phyloP scores from a whole-genome alignment of 805 yeast species.

The Sugiyamaella lignohabitans region DNA sequence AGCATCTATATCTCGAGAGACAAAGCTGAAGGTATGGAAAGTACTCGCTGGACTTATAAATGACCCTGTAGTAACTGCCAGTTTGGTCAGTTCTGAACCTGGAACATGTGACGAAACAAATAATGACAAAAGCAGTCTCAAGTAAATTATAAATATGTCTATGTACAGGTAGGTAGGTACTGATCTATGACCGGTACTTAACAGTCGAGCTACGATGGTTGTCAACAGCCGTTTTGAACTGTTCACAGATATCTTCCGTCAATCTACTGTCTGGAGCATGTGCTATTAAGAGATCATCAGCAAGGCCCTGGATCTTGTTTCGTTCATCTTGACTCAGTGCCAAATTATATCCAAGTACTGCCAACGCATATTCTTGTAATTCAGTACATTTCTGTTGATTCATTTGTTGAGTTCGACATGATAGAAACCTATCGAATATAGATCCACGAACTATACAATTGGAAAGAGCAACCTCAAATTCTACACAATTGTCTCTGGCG shows the following conservation, averaged over 20 bases:
- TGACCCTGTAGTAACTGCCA: too few relatives aligned
- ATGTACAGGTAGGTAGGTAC: conserved; percentile 3
- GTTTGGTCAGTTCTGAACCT: not conserved
- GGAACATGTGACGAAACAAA: not conserved
- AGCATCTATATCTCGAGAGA: conserved; percentile 40
- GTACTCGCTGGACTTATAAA: conserved; percentile 28
- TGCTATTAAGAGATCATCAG: conserved; percentile 28
- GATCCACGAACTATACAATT: conserved; percentile 25
- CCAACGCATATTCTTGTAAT: conserved; percentile 26
- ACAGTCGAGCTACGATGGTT: not conserved
- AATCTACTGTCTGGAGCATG: conserved; percentile 22
- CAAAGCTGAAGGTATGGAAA: conserved; percentile 46
- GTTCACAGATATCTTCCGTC: conserved; percentile 18
- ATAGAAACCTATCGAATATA: conserved; percentile 19
- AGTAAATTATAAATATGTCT: not conserved
- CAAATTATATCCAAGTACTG: conserved; percentile 22
- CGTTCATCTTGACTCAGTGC: conserved; percentile 16
- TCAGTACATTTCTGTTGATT: conserved; percentile 26
- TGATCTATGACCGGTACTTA: not conserved
- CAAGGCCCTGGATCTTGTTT: conserved; percentile 20
- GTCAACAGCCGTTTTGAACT: conserved; percentile 16
- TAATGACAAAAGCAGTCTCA: not conserved
- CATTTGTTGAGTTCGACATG: conserved; percentile 23
- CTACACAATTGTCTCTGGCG: conserved; percentile 31
- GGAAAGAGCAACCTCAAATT: conserved; percentile 25